Base-by-base conservation (phyloP, 2,329 filamentous ascomycete genomes). In the Canariomyces notabilis region DNA sequence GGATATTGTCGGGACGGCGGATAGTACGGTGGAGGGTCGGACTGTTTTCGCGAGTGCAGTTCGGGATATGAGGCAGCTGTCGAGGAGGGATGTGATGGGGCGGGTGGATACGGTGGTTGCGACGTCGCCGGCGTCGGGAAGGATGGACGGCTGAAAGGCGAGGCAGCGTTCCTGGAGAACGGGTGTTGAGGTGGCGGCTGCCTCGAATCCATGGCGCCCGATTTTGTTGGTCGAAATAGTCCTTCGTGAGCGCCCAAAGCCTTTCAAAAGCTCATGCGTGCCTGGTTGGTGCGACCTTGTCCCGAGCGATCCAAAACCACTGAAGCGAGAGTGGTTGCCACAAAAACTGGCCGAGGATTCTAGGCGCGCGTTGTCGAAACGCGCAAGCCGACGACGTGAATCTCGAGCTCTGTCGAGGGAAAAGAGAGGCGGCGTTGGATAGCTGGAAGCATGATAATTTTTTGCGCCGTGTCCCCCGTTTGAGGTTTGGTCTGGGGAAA, bases 1-100 rank as follows among this genome's bases (percentile, higher is more conserved):
- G 62, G 56, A 35, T 67, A 67, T 11, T 61, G 55, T 49, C 64
- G 64, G 38, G 64, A 59, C 38, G 65, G 59, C n/a, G 65, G 50
- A 51, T 68, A 68, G 54, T 66, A 73, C 20, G 49, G 37, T 38
- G 64, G 59, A n/a, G 69, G 64, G 54, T 74, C 71, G 54, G 70
- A 71, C 18, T 66, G 65, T 51, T 65, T 66, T 51, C 68, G 66
- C 49, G 62, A 60, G 48, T 58, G 56, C 29, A 55, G 49, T 9
- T 66, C 62, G 44, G 60, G 41, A 33, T 63, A 67, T 9, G 57
- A 49, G 37, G 58, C 52, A 34, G 51, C 50, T 18, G 57, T 53
- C 20, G 59, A 37, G 4, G 45, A 44, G 34, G 49, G 44, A 44
- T 53, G 51, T 14, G 48, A 35, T 19, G 42, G 20, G 3, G 32